Conservation (phyloP, 129 eudicot species). For the Calendula officinalis region DNA sequence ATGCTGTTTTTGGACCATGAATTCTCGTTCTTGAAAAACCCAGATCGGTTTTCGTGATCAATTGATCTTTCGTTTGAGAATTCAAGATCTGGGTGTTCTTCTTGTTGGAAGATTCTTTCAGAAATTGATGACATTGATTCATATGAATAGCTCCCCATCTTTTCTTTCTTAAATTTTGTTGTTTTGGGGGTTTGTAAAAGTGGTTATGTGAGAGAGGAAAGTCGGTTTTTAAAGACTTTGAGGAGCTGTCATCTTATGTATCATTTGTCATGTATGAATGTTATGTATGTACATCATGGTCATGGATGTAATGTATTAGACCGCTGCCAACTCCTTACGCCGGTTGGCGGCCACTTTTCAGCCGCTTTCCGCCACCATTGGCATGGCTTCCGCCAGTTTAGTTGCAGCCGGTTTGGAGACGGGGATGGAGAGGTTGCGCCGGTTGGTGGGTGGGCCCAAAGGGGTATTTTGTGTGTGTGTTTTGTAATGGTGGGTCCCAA, state of each 20-base stretch:
- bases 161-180: background rate
- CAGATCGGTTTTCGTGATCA: slow-evolving; percentile 27
- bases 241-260: slow-evolving; percentile 5
- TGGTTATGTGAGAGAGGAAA: slow-evolving; percentile 30
- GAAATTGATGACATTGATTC: slow-evolving; percentile 34
- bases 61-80: slow-evolving; percentile 7
- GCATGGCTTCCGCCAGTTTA: no score
- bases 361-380: no score
- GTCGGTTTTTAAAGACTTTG: slow-evolving; percentile 40
- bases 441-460: no score
- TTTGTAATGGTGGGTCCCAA: no score
- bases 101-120: slow-evolving; percentile 25
- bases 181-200: slow-evolving; percentile 20
- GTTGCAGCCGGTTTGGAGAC: no score
- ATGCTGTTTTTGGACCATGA: slow-evolving; percentile 26
- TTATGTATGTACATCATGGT: background rate
- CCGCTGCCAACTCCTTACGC: no score
- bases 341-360: no score
- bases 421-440: no score
- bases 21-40: slow-evolving; percentile 19
- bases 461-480: no score
- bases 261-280: background rate
- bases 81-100: slow-evolving; percentile 28
- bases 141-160: slow-evolving; percentile 43
- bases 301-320: no score